Conservation (phyloP, 140 eudicot species). For the Flaveria floridana region DNA sequence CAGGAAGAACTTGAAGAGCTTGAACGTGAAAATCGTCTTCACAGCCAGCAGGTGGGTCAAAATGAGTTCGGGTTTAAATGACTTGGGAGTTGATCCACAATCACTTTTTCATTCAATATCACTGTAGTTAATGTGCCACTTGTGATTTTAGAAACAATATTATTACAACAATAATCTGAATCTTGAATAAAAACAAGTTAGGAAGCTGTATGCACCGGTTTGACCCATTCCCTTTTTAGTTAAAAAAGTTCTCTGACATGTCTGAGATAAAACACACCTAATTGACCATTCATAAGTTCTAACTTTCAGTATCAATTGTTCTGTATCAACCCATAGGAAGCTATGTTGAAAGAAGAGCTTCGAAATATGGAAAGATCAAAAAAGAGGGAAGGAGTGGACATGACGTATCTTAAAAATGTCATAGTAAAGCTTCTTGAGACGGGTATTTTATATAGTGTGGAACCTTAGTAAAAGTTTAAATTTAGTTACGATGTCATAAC, state of each 20-base stretch:
- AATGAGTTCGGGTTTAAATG: not conserved
- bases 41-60: slow-evolving; percentile 71
- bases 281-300: slow-evolving; percentile 1
- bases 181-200: not conserved
- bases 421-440: slow-evolving; percentile 94
- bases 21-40: slow-evolving; percentile 95
- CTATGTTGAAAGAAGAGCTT: slow-evolving; percentile 91
- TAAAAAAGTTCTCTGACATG: not conserved
- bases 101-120: not conserved
- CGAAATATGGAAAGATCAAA: slow-evolving; percentile 90
- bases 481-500: not conserved
- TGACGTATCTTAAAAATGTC: slow-evolving; percentile 98
- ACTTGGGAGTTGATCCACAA: not conserved
- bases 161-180: not conserved
- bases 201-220: not conserved
- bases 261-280: not conserved
- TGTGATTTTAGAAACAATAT: not conserved
- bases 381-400: slow-evolving; percentile 98
- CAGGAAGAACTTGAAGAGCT: slow-evolving; percentile 99
- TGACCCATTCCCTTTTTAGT: not conserved
- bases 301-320: slow-evolving; percentile 1
- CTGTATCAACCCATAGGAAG: slow-evolving; percentile 47
- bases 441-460: slow-evolving; percentile 47
- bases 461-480: slow-evolving; percentile 18
- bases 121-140: not conserved